Base-by-base conservation (phyloP, 2,329 filamentous ascomycete species). In the Neopestalotiopsis clavispora region DNA sequence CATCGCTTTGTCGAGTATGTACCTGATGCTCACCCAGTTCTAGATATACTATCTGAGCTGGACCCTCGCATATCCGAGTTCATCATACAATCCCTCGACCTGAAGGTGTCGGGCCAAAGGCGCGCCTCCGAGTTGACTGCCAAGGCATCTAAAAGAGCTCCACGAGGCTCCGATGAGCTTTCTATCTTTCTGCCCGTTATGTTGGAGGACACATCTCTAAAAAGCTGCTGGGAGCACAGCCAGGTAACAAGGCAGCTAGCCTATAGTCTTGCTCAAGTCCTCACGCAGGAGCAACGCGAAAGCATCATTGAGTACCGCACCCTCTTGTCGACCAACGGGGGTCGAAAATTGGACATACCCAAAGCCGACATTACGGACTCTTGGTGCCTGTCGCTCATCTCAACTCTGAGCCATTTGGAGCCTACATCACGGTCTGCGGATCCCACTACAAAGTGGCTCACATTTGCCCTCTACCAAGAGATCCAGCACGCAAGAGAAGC, bases 151-250 rank as follows among this genome's bases (percentile, higher is more conserved):
- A n/a, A 40, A 20, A 63, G 71, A 7, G 40, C 49, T 34, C 65
- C 65, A 13, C 72, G 74, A 58, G 75, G 77, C 5, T 76, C 73
- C 28, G 74, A 78, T 32, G 69, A 70, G 4, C 70, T 77, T 9
- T 73, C 76, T 1, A 79, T 83, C 68, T 84, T 82, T 66, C 71
- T 83, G 2, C 83, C 83, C 1, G 74, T 80, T 17, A 74, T 85
- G 20, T 73, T 84, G 10, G 83, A 84, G 69, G 79, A 77, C 49
- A 79, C 79, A 45, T 69, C 75, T 0, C 76, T 74, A 12, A 78
- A 76, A 61, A 84, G 79, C 67, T 77, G 80, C 0, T 85, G 83
- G 83, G 75, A 79, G 23, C 70, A 74, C 34, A 84, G 82, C 69
- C 78, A 75, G 4, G 62, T 70, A 0, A 69, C 81, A 28, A 78